Conservation (phyloP, 176 grass and related monocot genomes). For the Metroxylon sagu region DNA sequence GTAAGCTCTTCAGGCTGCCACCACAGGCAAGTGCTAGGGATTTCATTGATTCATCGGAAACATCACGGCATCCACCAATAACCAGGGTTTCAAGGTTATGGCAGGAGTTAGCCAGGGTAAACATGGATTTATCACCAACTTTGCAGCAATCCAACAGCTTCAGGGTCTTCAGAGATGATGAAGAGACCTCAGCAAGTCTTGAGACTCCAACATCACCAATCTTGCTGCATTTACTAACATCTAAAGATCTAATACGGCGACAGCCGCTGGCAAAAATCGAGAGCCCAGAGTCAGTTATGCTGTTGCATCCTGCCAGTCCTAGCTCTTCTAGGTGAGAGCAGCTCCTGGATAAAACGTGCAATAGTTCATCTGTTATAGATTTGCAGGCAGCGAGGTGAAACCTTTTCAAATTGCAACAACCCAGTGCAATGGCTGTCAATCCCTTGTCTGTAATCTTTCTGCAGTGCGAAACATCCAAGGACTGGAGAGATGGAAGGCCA, state of each 20-base stretch:
- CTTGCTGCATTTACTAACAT: conserved; percentile 84
- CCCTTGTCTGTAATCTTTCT: conserved; percentile 77
- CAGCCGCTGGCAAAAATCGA: conserved; percentile 54
- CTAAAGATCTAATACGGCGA: conserved; percentile 46
- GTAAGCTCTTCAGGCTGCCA: conserved; percentile 42
- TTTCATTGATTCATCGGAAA: conserved; percentile 55
- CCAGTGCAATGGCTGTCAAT: conserved; percentile 35
- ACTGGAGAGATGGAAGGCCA: conserved; percentile 44
- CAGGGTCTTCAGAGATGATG: conserved; percentile 45
- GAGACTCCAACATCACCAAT: conserved; percentile 59
- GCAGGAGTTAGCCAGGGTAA: conserved; percentile 55
- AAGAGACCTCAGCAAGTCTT: conserved; percentile 50
- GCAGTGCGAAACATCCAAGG: conserved; percentile 73
- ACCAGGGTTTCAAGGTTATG: conserved; percentile 55
- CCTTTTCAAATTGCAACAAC: conserved; percentile 52
- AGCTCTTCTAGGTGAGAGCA: conserved; percentile 61
- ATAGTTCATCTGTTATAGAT: conserved; percentile 61
- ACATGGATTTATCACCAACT: conserved; percentile 53
- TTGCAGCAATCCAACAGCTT: conserved; percentile 69
- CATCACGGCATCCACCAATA: conserved; percentile 54
- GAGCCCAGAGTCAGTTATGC: conserved; percentile 66
- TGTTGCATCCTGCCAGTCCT: conserved; percentile 42
- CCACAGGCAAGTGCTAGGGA: conserved; percentile 44
- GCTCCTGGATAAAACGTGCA: conserved; percentile 54
- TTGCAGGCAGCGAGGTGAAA: conserved; percentile 43